Conservation (phyloP, 257 asterid species). For the Solanum pennellii region DNA sequence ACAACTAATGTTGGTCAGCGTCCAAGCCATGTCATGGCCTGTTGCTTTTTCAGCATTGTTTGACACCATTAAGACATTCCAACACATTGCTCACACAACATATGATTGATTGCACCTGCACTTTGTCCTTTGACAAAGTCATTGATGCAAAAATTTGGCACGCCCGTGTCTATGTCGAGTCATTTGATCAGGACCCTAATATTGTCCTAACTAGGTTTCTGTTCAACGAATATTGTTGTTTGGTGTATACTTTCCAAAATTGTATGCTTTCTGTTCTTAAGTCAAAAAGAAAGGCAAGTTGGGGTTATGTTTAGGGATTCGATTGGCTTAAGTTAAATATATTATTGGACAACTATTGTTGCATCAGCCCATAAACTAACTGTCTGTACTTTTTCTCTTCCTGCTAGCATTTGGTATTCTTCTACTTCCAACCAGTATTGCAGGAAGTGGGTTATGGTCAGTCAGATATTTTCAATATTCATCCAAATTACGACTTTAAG, state of each 20-base stretch:
- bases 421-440: slow-evolving; percentile 19
- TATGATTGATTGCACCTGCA: too few relatives aligned
- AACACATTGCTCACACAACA: too few relatives aligned
- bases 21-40: too few relatives aligned
- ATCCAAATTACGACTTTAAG: background rate
- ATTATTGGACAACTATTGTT: slow-evolving; percentile 76
- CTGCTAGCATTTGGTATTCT: slow-evolving; percentile 31
- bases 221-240: slow-evolving; percentile 14
- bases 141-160: too few relatives aligned
- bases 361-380: slow-evolving; percentile 65
- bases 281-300: background rate
- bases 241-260: slow-evolving; percentile 43
- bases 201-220: too few relatives aligned
- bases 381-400: slow-evolving; percentile 45
- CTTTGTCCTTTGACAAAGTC: too few relatives aligned
- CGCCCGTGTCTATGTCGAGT: too few relatives aligned
- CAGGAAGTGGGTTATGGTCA: slow-evolving; percentile 74
- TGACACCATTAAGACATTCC: too few relatives aligned
- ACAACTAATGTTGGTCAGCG: too few relatives aligned
- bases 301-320: slow-evolving; percentile 27
- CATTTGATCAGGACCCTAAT: too few relatives aligned
- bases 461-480: slow-evolving; percentile 9
- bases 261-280: background rate
- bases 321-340: slow-evolving; percentile 48
- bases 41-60: too few relatives aligned